Base-by-base conservation (phyloP, 352 stramenopile species). In the Globisporangium ultimum region DNA sequence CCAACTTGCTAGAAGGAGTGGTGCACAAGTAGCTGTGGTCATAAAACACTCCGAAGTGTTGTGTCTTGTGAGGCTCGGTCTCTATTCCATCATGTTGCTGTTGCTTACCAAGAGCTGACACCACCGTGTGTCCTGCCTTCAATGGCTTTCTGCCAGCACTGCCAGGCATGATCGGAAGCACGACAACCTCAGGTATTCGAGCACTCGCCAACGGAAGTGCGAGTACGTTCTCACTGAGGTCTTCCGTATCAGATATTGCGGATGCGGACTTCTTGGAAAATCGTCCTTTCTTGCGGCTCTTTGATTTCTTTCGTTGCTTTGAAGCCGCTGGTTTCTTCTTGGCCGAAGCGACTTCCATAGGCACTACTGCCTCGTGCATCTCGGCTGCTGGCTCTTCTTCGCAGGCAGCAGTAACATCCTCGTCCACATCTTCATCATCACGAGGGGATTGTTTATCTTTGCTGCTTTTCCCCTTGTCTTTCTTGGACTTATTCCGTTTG, bases 401-500 rank as follows among this genome's bases (percentile, higher is more conserved):
- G 32, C 20, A 52, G 32, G 14, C 34, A 9, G 12, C 34, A 18
- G n/a, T n/a, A n/a, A 3, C n/a, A 10, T 10, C 28, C 28, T 36
- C 17, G 11, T 17, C 53, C 3, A 11, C n/a, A 18, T 52, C 32
- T 38, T 40, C 53, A 10, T 50, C 17, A 8, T 52, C 41, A 17
- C 32, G 21, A 22, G 21, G 13, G 17, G 15, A 32, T 9, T 6
- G 9, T 32, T 43, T 60, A 8, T 60, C 40, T 47, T 53, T 58
- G 15, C 28, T 36, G 28, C 14, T n/a, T 45, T 53, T 45, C 9
- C n/a, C 22, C 59, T 60, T 60, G 43, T 51, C 47, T 14, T 46
- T 65, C 57, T 61, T 65, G n/a, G n/a, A 11, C 36, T 59, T 62
- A 17, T 18, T 65, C 5, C 38, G 17, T 18, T 65, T 68, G 34